A percentile compares a stretch with the other conserved stretches of the same genome.
phyloP scores from a whole-genome alignment of 1,139 yeast species.

The Pichia norvegensis region DNA sequence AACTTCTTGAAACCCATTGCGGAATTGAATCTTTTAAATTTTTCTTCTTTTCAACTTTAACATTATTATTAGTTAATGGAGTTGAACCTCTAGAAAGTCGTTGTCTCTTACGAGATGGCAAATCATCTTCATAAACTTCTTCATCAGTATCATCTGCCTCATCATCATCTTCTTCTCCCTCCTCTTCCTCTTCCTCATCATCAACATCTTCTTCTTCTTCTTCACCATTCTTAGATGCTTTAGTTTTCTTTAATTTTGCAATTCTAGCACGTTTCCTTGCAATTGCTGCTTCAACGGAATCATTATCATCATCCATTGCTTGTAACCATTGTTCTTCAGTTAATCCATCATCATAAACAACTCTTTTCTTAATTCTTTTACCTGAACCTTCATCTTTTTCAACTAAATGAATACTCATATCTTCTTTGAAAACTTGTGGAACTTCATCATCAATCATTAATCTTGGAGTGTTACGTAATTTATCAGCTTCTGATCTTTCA shows the following conservation, averaged over 20 bases:
- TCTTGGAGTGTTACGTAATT: slow-evolving; percentile 32
- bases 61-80: slow-evolving; percentile 11
- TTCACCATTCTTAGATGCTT: slow-evolving; percentile 8
- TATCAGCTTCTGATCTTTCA: slow-evolving; percentile 37
- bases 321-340: slow-evolving; percentile 77
- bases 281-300: slow-evolving; percentile 29
- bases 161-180: slow-evolving; percentile 2
- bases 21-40: slow-evolving; percentile 15
- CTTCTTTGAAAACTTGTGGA: slow-evolving; percentile 61
- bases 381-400: slow-evolving; percentile 44
- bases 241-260: slow-evolving; percentile 18
- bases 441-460: slow-evolving; percentile 54
- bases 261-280: slow-evolving; percentile 25
- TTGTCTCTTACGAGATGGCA: slow-evolving; percentile 16
- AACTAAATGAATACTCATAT: slow-evolving; percentile 49
- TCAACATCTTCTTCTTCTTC: not conserved
- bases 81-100: slow-evolving; percentile 18
- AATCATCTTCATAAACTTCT: slow-evolving; percentile 22
- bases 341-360: slow-evolving; percentile 57
- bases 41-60: slow-evolving; percentile 12
- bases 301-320: slow-evolving; percentile 63
- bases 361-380: slow-evolving; percentile 56
- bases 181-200: slow-evolving; percentile 6
- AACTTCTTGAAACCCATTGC: slow-evolving; percentile 12
- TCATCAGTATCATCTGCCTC: slow-evolving; percentile 12